Evolutionary conservation across 176 grass and related monocot genomes (phyloP), one percentile per base, ranked within the genome.

Genomic region (Eleusine indica): DNA sequence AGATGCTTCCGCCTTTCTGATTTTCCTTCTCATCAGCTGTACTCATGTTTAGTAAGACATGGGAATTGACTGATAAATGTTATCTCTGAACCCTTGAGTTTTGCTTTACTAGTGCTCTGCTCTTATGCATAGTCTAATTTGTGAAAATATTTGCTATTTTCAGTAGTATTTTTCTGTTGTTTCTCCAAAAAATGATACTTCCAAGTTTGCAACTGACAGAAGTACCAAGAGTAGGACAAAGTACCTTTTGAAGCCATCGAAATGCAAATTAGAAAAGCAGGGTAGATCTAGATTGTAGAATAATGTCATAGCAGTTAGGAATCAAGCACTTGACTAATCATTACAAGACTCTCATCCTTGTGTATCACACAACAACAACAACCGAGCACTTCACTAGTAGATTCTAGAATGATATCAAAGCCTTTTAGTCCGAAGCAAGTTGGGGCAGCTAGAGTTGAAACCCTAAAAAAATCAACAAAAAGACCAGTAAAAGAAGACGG

Each of bases 1-100:
- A 15, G 39, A 35, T 3, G 14, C 46, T 11, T 72, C 65, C 30
- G 21, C 57, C 57, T 22, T 60, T 61, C 16, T 71, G 17, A 54
- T 69, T 57, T 5, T 18, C 73, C 2, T 72, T 28, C 49, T 70
- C 69, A 84, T 25, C 10, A 75, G 56, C 39, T 57, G 48, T 58
- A n/a, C 54, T 58, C 54, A 57, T 25, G 22, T 6, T 74, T 69
- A 16, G 76, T 76, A 6, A 54, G 21, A 68, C 19, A 35, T 29
- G 3, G 4, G 14, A 76, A 46, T 35, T 52, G 16, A 80, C 17
- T 80, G 1, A 5, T 4, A 30, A 28, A 4, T 61, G 32, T 49
- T 43, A 54, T 73, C 28, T 25, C 41, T 66, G 68, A 67, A 71
- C 73, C 8, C 18, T 49, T 25, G 41, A 77, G 3, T 4, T 22